A percentile compares a stretch with the other conserved stretches of the same genome.
These are phyloP conservation scores for Verbascum thapsus DNA, from an alignment of 257 asterid genomes.

Conservation along the genomic window DNA sequence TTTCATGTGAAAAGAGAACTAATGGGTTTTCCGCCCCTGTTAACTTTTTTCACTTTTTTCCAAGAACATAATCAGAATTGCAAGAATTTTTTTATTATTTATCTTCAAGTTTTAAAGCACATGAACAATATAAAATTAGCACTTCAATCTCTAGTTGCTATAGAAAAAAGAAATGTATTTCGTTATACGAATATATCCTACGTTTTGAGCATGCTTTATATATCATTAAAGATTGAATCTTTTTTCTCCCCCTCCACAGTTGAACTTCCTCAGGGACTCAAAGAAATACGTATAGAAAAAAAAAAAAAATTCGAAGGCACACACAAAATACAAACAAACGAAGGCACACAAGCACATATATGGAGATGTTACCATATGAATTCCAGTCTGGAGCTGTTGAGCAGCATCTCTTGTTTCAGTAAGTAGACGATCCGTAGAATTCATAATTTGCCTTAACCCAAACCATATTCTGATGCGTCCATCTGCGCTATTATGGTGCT, in stretches of 20 bases:
- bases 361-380: conserved; percentile 64
- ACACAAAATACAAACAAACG: neutral
- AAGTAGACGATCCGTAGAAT: conserved; percentile 65
- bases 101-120: too few relatives aligned
- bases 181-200: too few relatives aligned
- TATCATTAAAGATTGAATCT: neutral
- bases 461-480: conserved; percentile 84
- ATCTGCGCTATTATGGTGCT: conserved; percentile 66
- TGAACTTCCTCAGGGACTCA: neutral
- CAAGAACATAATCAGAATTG: too few relatives aligned
- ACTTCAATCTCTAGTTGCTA: too few relatives aligned
- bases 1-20: too few relatives aligned
- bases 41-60: too few relatives aligned
- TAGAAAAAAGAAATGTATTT: too few relatives aligned
- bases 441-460: conserved; percentile 83
- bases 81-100: too few relatives aligned
- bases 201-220: conserved; percentile 1
- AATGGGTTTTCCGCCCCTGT: too few relatives aligned
- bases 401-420: conserved; percentile 68
- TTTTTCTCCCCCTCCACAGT: neutral
- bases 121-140: too few relatives aligned
- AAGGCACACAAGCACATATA: neutral
- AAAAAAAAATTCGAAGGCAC: neutral
- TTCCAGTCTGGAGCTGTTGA: conserved; percentile 69
- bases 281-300: neutral